These are phyloP conservation scores for Irpex rosettiformis DNA, from an alignment of 1,284 basidiomycete genomes.

Conservation along the genomic window DNA sequence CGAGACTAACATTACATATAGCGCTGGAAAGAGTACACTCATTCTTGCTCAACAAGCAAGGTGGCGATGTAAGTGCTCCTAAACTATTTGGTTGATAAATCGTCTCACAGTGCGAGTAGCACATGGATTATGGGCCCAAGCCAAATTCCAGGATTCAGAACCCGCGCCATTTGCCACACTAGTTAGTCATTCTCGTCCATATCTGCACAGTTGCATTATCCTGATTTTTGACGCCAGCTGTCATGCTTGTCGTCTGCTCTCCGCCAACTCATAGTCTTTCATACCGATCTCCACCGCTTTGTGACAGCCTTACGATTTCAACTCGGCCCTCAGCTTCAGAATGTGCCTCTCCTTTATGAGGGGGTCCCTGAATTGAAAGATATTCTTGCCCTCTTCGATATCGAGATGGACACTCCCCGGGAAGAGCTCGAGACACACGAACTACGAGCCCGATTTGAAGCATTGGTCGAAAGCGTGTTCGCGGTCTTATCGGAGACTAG, in stretches of 20 bases:
- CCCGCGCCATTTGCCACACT: constrained; percentile 65
- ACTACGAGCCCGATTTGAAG: constrained; percentile 63
- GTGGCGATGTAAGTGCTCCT: constrained; percentile 52
- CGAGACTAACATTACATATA: constrained; percentile 22
- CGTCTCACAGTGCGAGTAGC: constrained; percentile 32
- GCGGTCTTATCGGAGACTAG: constrained; percentile 63
- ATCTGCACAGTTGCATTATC: not conserved
- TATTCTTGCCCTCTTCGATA: constrained; percentile 52
- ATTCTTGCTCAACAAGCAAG: constrained; percentile 64
- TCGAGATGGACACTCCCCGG: constrained; percentile 46
- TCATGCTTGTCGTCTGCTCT: constrained; percentile 65
- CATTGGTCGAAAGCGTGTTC: constrained; percentile 65
- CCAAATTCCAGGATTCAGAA: constrained; percentile 62
- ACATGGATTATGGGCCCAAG: constrained; percentile 71
- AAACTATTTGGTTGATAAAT: not conserved
- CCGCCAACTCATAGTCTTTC: constrained; percentile 68
- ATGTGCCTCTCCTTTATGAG: constrained; percentile 64
- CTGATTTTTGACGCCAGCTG: constrained; percentile 35
- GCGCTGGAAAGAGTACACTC: constrained; percentile 70
- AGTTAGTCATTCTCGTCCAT: constrained; percentile 32
- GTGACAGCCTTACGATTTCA: constrained; percentile 52
- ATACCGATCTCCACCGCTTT: constrained; percentile 66
- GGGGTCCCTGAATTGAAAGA: constrained; percentile 66
- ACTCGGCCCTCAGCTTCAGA: constrained; percentile 64
- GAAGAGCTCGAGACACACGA: constrained; percentile 56